Base-by-base conservation (phyloP, 2,329 filamentous ascomycete species). In the Xylariaceae sp. region DNA sequence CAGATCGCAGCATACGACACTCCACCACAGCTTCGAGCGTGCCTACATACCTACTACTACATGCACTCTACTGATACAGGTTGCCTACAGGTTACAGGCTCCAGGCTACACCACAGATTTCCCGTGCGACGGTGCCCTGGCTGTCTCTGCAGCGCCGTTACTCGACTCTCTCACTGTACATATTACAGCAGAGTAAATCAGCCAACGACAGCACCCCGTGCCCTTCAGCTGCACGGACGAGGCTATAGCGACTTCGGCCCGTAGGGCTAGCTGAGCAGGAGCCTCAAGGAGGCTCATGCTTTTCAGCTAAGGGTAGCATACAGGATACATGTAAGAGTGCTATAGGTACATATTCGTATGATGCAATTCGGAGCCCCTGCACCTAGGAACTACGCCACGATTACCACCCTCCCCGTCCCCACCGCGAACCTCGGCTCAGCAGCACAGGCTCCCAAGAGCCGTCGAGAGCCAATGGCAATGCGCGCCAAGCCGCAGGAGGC, bases 211-310 rank as follows among this genome's bases (percentile, higher is more conserved):
- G 17, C 6, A 8, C n/a, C 10, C 42, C 10, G 45, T 9, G 53
- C 34, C 49, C 6, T 52, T 63, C 61, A 61, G 61, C 61, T 63
- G 44, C 55, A 63, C 55, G 51, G 54, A 56, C 50, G 61, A 44
- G 61, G 61, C 61, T 55, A 61, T 63, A 60, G 47, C 42, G 42
- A 23, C 55, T 51, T 50, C 48, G n/a, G 23, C 49, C 35, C 37
- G 53, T 63, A 61, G 58, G 59, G 61, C 59, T 53, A 63, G 61
- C 59, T 63, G 59, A 63, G 56, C 51, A 45, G 18, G 30, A 53
- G 58, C 45, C 50, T 57, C 23, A 13, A 15, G 13, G 23, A 35
- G 49, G 49, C 49, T 51, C 23, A 23, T 51, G 49, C 23, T 5
- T 9, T 6, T 35, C 17, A 51, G 42, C 42, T 45, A 13, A n/a